Evolutionary conservation across 768 basidiomycete genomes (phyloP).

Genomic region (Phylloporus scabripes): DNA sequence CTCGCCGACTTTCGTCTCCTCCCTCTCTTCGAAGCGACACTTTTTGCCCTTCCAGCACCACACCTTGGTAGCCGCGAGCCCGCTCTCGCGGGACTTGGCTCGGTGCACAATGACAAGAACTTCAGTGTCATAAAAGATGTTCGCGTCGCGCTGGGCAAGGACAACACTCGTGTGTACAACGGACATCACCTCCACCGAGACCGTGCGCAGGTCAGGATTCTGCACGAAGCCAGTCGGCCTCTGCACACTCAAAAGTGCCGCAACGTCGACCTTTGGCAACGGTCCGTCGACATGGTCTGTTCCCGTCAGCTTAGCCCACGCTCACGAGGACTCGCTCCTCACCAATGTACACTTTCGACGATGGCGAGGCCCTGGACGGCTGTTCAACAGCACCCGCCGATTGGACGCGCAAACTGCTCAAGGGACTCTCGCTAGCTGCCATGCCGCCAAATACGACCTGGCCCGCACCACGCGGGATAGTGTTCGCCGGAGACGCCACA

Average conservation of each 20-base stretch:
- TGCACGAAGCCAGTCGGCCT: conserved; percentile 11
- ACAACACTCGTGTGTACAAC: conserved; percentile 49
- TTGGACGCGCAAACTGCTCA: conserved; percentile 8
- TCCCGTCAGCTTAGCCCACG: neutral
- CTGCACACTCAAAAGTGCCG: conserved; percentile 36
- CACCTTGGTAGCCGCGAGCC: conserved; percentile 61
- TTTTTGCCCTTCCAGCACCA: conserved; percentile 74
- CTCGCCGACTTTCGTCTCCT: conserved; percentile 63
- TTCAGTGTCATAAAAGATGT: conserved; percentile 72
- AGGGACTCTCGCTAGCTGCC: conserved; percentile 10
- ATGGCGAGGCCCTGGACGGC: neutral
- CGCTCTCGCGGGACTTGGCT: conserved; percentile 56
- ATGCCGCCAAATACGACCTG: conserved; percentile 1
- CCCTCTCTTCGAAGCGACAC: conserved; percentile 48
- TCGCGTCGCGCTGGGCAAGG: conserved; percentile 39
- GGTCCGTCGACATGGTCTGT: conserved; percentile 39
- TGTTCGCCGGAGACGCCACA: conserved; percentile 46
- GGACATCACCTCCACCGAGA: conserved; percentile 71
- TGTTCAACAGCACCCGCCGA: neutral
- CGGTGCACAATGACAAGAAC: conserved; percentile 64
- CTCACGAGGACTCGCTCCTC: conserved; percentile 6
- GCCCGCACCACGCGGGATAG: conserved; percentile 37
- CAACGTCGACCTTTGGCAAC: conserved; percentile 46
- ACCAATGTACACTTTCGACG: conserved; percentile 32
- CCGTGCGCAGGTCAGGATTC: conserved; percentile 40